Evolutionary conservation across 192 early-diverging fungal genomes (phyloP), one percentile per base, ranked within the genome.

Genomic region (Thoreauomyces humboldtii): DNA sequence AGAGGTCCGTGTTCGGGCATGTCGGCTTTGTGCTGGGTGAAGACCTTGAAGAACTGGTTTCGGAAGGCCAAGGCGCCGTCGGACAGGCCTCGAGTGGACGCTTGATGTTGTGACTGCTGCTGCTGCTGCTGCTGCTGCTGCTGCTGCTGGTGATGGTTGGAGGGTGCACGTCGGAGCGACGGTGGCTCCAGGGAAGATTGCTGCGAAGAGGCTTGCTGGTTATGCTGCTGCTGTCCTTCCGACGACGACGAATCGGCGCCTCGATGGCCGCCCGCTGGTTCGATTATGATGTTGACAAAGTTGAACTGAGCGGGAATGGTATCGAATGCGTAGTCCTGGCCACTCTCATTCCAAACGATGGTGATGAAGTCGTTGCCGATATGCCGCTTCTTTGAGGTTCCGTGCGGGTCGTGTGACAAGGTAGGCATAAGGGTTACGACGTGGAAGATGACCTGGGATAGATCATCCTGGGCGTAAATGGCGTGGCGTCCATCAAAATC

Each of bases 291-390:
- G 59, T 93, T 91, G 59, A 99, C 88, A 72, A 88, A 95, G 69
- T 97, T 98, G 79, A 98, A 98, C 72, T 99, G 91, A 14, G 89
- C 87, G 2, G 93, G 88, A 31, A 98, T 81, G 4, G 93, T 98
- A 58, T 94, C 89, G 73, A 95, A 94, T 32, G 82, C 84, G 69
- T 91, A 93, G 7, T 87, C 82, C 0, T 59, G 59, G 0, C 90
- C 94, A 32, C 89, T 89, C 68, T 99, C 95, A 69, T 98, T 95
- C 65, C 88, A 99, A 7, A 96, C 86, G 63, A 99, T 89, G 33
- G 87, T 86, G 48, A 99, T 91, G 77, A 87, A 97, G 75, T 99
- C 94, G 69, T 99, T 99, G 41, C 94, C 96, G 63, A 99, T 94
- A 69, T 96, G 93, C 28, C 92, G 78, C 77, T 99, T 99, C 67